A percentile compares a stretch with the other conserved stretches of the same genome.
Evolutionary conservation across 441 rosid genomes (phyloP).

Genomic region (Metrosideros polymorpha): DNA sequence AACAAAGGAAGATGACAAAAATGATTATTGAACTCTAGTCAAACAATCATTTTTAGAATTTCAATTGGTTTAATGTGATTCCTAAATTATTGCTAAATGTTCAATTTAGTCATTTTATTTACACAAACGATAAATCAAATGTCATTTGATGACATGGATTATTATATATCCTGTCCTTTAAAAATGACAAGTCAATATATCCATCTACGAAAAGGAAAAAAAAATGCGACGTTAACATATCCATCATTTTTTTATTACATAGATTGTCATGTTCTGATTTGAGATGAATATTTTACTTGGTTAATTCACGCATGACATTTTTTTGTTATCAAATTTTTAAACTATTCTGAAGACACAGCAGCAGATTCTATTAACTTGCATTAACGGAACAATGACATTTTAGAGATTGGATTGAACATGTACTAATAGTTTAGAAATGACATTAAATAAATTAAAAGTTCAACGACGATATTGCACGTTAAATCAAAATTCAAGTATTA

Average conservation of each 20-base stretch:
- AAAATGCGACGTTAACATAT: not conserved
- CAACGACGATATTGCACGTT: fast-evolving
- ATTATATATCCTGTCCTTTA: not conserved
- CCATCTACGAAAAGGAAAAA: not conserved
- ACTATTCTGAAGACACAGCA: fast-evolving
- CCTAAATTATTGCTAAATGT: not conserved
- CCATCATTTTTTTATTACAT: not conserved
- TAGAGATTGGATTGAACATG: not conserved
- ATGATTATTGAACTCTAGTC: not conserved
- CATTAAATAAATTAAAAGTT: not conserved
- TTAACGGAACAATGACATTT: too few species aligned
- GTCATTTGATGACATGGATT: not conserved
- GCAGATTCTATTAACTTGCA: not conserved
- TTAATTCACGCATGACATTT: not conserved
- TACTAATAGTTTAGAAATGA: fast-evolving
- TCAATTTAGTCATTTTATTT: not conserved
- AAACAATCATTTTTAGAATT: fast-evolving
- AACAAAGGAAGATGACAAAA: not conserved
- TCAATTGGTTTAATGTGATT: not conserved
- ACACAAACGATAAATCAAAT: not conserved
- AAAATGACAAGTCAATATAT: not conserved
- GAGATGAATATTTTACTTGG: not conserved
- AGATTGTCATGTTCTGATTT: not conserved
- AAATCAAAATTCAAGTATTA: fast-evolving
- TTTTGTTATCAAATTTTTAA: not conserved